Evolutionary conservation across 2,329 filamentous ascomycete species (phyloP), one percentile per base, ranked within the genome.

Genomic region (Colletotrichum sp.): DNA sequence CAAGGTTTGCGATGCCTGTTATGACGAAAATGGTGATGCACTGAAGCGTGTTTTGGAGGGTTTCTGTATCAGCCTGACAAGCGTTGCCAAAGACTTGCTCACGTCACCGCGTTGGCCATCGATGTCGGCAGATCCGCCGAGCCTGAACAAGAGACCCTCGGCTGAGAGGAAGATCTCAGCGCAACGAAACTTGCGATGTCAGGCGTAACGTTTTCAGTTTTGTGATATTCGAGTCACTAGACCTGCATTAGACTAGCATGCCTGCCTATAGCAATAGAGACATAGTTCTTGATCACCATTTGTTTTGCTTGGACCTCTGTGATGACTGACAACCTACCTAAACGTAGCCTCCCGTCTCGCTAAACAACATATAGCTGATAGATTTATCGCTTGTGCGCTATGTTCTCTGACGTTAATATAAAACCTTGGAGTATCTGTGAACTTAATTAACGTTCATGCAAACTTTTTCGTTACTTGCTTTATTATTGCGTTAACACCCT

Each of bases 31-130:
- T 8, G 9, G 4, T 15, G 32, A 49, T 34, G n/a, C 32, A 65
- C 26, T 74, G 6, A 59, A 36, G 16, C 44, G 44, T 71, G 71
- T 59, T 15, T 71, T 74, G 8, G 59, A 71, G n/a, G 32, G n/a
- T 21, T 74, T 74, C 34, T 65, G 26, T n/a, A 49, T 9, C 6
- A 70, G 32, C 18, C 32, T 74, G 6, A 21, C 24, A 32, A 21
- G 26, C 32, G 7, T 71, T 24, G 26, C 67, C 8, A 13, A 21
- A 28, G 18, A 79, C 59, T 26, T 62, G 18, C 12, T 62, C 16
- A 28, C 12, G 55, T 59, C 26, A 28, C 55, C 26, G 13, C 24
- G 5, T 59, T 59, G 16, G 55, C 24, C 21, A 59, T 16, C 3
- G 55, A 18, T 12, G 15, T 28, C 13, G 4, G 6, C n/a, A 52